Evolutionary conservation across 2,329 filamentous ascomycete genomes (phyloP).

Genomic region (Monascus ruber): DNA sequence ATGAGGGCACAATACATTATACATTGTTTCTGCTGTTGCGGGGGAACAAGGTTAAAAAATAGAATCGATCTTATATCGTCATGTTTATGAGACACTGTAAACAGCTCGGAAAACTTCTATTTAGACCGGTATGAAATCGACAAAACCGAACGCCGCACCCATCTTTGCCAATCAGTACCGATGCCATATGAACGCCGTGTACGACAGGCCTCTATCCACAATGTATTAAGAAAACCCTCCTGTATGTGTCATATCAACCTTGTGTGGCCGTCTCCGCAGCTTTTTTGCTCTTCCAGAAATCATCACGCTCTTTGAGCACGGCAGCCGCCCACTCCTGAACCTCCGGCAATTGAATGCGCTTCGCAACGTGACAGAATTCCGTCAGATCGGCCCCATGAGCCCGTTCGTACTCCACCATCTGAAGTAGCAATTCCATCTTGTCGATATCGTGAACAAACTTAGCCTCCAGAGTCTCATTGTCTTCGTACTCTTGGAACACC

Average conservation of each 20-base stretch:
- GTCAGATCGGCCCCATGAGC: slow-evolving; percentile 60
- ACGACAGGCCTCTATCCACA: too few relatives aligned
- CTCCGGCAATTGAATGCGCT: slow-evolving; percentile 62
- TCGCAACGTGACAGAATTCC: slow-evolving; percentile 75
- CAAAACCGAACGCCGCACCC: too few relatives aligned
- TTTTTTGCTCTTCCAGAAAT: slow-evolving; percentile 50
- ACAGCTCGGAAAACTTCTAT: too few relatives aligned
- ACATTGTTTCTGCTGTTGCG: too few relatives aligned
- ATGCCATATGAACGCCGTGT: too few relatives aligned
- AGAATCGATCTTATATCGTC: too few relatives aligned
- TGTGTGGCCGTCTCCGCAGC: slow-evolving; percentile 1
- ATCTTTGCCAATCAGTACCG: too few relatives aligned
- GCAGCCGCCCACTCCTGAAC: slow-evolving; percentile 69
- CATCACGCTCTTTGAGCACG: slow-evolving; percentile 62
- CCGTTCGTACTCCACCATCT: slow-evolving; percentile 96
- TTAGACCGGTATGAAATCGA: too few relatives aligned
- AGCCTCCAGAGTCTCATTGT: slow-evolving; percentile 69
- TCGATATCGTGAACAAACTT: slow-evolving; percentile 93
- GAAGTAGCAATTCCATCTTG: slow-evolving; percentile 87
- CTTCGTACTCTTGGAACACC: slow-evolving; percentile 94
- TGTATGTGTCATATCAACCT: slow-evolving; percentile 1
- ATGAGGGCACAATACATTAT: too few relatives aligned
- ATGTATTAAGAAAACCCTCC: not conserved
- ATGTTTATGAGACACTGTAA: too few relatives aligned
- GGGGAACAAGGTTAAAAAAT: too few relatives aligned